A percentile compares a stretch with the other conserved stretches of the same genome.
phyloP scores from a whole-genome alignment of 768 basidiomycete genomes.

The Amanita molliuscula region DNA sequence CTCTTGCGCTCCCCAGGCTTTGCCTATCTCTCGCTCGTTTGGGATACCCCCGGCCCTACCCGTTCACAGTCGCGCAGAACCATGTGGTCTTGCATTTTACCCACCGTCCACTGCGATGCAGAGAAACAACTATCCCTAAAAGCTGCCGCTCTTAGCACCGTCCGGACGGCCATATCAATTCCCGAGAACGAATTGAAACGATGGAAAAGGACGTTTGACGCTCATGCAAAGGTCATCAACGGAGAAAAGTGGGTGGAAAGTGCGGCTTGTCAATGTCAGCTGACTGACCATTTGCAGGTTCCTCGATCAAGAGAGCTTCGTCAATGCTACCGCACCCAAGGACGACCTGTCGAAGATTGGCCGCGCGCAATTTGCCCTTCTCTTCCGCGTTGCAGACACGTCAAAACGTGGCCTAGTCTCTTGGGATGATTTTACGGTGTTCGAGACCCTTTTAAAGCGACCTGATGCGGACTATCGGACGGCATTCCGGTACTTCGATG shows the following conservation, averaged over 20 bases:
- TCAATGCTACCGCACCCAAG: conserved; percentile 88
- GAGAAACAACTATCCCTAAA: conserved; percentile 33
- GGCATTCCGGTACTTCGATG: conserved; percentile 93
- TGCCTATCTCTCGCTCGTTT: conserved; percentile 4
- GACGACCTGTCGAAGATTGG: conserved; percentile 81
- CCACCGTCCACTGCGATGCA: conserved; percentile 47
- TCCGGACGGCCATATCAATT: conserved; percentile 57
- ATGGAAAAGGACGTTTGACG: conserved; percentile 84
- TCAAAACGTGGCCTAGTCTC: conserved; percentile 68
- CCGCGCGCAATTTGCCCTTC: conserved; percentile 78
- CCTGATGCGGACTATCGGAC: conserved; percentile 97
- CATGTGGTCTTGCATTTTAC: conserved; percentile 35
- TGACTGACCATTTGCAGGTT: conserved; percentile 32
- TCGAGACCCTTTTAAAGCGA: conserved; percentile 86
- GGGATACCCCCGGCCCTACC: conserved; percentile 25
- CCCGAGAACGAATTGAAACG: conserved; percentile 80
- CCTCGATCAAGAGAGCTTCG: conserved; percentile 80
- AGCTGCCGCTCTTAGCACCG: conserved; percentile 47
- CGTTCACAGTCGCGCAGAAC: conserved; percentile 16
- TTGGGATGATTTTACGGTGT: conserved; percentile 95
- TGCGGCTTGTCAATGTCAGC: conserved; percentile 13
- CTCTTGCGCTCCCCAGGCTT: neutral
- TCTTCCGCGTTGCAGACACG: conserved; percentile 83
- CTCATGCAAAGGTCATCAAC: conserved; percentile 60
- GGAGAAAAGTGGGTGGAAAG: conserved; percentile 69